Evolutionary conservation across 2,329 filamentous ascomycete genomes (phyloP).

Genomic region (Colletotrichum sp.): DNA sequence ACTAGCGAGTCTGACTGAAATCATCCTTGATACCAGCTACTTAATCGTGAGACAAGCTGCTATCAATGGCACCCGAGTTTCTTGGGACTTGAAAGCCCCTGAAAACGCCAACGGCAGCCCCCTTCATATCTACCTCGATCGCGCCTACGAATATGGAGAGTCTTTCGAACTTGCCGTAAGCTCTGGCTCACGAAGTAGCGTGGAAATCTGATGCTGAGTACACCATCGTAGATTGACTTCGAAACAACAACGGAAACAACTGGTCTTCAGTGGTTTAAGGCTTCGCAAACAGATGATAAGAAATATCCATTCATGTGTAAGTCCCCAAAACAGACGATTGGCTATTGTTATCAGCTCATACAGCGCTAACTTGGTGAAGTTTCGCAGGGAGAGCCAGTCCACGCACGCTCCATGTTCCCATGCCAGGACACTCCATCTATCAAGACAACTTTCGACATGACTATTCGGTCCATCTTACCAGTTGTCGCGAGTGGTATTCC

Average conservation of each 20-base stretch:
- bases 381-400: constrained; percentile 95
- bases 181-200: background rate
- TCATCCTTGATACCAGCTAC: background rate
- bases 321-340: background rate
- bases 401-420: constrained; percentile 90
- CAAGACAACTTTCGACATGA: constrained; percentile 90
- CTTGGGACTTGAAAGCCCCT: background rate
- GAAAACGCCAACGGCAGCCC: background rate
- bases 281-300: constrained; percentile 91
- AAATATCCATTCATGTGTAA: constrained; percentile 89
- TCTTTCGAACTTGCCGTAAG: background rate
- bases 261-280: constrained; percentile 92
- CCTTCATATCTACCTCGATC: background rate
- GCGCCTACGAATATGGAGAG: background rate
- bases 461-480: constrained; percentile 81
- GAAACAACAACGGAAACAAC: constrained; percentile 88
- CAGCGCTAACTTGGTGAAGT: constrained; percentile 37
- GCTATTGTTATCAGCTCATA: background rate
- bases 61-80: background rate
- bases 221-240: constrained; percentile 61
- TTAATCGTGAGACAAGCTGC: background rate
- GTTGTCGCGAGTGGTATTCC: constrained; percentile 87
- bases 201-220: background rate
- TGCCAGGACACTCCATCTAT: constrained; percentile 97
- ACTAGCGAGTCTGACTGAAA: background rate